Evolutionary conservation across 306 rosid species (phyloP).

Genomic region (Vachellia pachyceras): DNA sequence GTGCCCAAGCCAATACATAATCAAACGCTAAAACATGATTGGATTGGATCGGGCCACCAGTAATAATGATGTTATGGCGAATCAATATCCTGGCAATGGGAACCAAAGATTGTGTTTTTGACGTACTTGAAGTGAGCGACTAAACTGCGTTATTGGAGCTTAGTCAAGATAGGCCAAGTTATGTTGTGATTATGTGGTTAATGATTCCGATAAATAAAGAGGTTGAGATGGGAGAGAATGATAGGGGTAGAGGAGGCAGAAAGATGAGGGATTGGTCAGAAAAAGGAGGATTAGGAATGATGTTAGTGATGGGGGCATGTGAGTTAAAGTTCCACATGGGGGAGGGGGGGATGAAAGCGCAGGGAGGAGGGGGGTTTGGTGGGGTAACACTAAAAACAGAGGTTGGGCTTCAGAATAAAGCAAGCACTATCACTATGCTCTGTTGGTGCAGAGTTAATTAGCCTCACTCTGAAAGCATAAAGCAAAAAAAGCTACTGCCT

Average conservation of each 20-base stretch:
- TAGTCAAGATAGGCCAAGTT: slow-evolving; percentile 30
- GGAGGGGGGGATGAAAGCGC: slow-evolving; percentile 20
- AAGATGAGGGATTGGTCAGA: slow-evolving; percentile 45
- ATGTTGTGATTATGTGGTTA: slow-evolving; percentile 32
- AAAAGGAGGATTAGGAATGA: slow-evolving; percentile 49
- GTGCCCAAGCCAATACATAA: slow-evolving; percentile 25
- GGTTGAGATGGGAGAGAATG: slow-evolving; percentile 30
- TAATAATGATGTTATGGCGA: slow-evolving; percentile 32
- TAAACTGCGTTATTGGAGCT: slow-evolving; percentile 29
- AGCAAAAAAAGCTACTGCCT: slow-evolving; percentile 36
- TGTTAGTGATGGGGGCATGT: slow-evolving; percentile 54
- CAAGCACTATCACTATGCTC: slow-evolving; percentile 28
- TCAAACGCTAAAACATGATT: slow-evolving; percentile 17
- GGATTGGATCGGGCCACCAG: slow-evolving; percentile 35
- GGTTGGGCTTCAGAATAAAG: slow-evolving; percentile 49
- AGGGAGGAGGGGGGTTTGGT: slow-evolving; percentile 7
- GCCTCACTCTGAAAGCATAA: slow-evolving; percentile 44
- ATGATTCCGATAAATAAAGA: slow-evolving; percentile 35
- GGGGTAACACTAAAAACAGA: slow-evolving; percentile 26
- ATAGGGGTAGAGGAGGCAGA: slow-evolving; percentile 40
- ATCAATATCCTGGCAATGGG: slow-evolving; percentile 22
- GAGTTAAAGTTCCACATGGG: slow-evolving; percentile 49
- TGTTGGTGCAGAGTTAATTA: slow-evolving; percentile 40
- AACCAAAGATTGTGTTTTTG: slow-evolving; percentile 2
- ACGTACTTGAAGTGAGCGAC: slow-evolving; percentile 25